phyloP scores from a whole-genome alignment of 257 asterid species.

The Solanum boliviense region DNA sequence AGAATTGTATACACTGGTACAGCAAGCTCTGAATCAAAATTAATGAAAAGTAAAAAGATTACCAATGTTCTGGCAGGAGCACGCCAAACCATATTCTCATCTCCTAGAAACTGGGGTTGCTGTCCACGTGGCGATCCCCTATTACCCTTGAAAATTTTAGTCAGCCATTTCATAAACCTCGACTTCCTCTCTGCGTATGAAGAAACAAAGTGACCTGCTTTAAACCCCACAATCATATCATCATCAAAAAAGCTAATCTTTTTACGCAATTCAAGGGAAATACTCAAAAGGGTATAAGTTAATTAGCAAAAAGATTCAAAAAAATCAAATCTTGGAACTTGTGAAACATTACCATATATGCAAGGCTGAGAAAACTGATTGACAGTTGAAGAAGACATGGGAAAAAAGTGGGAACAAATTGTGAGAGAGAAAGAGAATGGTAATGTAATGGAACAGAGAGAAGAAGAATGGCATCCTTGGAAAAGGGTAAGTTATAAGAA shows the following conservation, averaged over 20 bases:
- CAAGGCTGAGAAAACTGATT: constrained; percentile 74
- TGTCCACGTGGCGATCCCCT: constrained; percentile 33
- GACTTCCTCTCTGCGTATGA: constrained; percentile 78
- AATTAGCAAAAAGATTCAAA: neutral
- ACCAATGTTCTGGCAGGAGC: constrained; percentile 66
- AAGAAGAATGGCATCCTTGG: constrained; percentile 67
- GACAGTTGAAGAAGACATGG: constrained; percentile 61
- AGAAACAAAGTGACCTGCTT: constrained; percentile 66
- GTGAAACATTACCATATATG: constrained; percentile 47
- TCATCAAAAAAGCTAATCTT: neutral
- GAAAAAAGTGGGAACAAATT: constrained; percentile 5
- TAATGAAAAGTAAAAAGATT: neutral
- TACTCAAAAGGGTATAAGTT: constrained; percentile 3
- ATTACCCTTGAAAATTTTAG: constrained; percentile 58
- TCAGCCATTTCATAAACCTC: constrained; percentile 75
- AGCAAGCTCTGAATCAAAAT: neutral
- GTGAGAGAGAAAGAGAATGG: constrained; percentile 30
- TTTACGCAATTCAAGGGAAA: neutral
- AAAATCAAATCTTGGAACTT: neutral
- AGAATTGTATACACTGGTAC: neutral
- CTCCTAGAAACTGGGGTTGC: constrained; percentile 37
- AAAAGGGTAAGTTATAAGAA: constrained; percentile 51
- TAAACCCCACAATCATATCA: constrained; percentile 13
- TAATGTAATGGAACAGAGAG: constrained; percentile 17
- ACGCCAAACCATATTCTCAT: constrained; percentile 71